These are phyloP conservation scores for Boletus mariae DNA, from an alignment of 1,284 basidiomycete species.

Conservation along the genomic window DNA sequence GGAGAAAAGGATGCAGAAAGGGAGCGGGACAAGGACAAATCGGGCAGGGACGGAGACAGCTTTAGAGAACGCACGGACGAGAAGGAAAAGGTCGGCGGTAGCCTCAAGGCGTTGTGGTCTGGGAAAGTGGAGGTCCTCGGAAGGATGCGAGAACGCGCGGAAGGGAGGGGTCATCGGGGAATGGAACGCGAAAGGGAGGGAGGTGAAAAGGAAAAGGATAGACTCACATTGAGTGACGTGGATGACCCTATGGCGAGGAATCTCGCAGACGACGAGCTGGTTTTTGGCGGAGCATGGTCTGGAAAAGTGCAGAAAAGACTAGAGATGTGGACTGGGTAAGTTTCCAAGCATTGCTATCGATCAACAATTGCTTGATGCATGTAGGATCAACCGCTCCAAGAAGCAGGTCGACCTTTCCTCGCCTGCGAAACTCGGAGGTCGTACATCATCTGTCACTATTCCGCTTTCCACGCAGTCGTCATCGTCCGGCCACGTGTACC, in stretches of 20 bases:
- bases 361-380: conserved; percentile 8
- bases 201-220: conserved; percentile 23
- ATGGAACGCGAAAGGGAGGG: conserved; percentile 21
- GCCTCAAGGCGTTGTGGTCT: conserved; percentile 34
- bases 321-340: conserved; percentile 67
- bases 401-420: conserved; percentile 30
- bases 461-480: conserved; percentile 34
- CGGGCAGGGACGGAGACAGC: conserved; percentile 31
- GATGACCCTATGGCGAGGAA: conserved; percentile 30
- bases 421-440: conserved; percentile 21
- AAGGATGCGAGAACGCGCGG: conserved; percentile 32
- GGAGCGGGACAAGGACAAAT: conserved; percentile 36
- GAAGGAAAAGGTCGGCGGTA: conserved; percentile 37
- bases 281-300: conserved; percentile 48
- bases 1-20: conserved; percentile 27
- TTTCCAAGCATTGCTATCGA: conserved; percentile 10
- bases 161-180: conserved; percentile 14
- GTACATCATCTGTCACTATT: conserved; percentile 28
- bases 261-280: conserved; percentile 31
- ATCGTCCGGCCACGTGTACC: conserved; percentile 31
- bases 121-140: conserved; percentile 29
- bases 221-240: conserved; percentile 31
- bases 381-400: conserved; percentile 34
- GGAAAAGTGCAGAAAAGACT: conserved; percentile 65
- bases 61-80: conserved; percentile 32